Evolutionary conservation across 352 stramenopile genomes (phyloP), one percentile per base, ranked within the genome.

Genomic region (Phytophthora fragariaefolia): DNA sequence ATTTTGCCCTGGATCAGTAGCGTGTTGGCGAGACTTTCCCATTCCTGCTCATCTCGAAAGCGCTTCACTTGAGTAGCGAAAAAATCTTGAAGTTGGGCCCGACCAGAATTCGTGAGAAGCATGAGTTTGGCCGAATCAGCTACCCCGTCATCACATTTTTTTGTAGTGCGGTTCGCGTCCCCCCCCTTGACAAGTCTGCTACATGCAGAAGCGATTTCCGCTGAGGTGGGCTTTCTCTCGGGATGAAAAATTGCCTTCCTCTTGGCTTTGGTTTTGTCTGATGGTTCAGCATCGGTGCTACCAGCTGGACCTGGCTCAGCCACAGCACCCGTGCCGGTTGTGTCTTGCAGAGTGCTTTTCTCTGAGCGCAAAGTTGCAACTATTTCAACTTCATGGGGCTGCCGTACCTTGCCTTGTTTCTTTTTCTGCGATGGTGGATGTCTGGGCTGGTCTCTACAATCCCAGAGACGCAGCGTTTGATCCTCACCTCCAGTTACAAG

Each of bases 401-500:
- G 58, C 46, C 71, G 73, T 9, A 66, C 58, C 47, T 79, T 77
- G 36, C 24, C 48, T 9, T 42, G 15, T 17, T 80, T 80, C 55
- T 74, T 80, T 18, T 38, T 15, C 24, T 49, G 57, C 9, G 26
- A 10, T n/a, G 28, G 42, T 50, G 40, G 18, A 1, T 66, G 50
- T 10, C 56, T 71, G 9, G 56, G 38, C 20, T 85, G 78, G 0
- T 73, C 42, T 53, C 53, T 71, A n/a, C 77, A 81, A 26, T 82
- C 63, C 86, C 86, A 95, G 10, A 89, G 13, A 4, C 84, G 82
- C 22, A 89, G 70, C 3, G 82, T 84, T 65, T 95, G 87, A 43
- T 92, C 84, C 20, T 93, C 84, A 23, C 83, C 81, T 18, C 80
- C 81, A 26, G 79, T 91, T n/a, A 77, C 73, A 1, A 95, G 55